Conservation (phyloP, 1,284 basidiomycete species). For the Bondarzewia mesenterica region DNA sequence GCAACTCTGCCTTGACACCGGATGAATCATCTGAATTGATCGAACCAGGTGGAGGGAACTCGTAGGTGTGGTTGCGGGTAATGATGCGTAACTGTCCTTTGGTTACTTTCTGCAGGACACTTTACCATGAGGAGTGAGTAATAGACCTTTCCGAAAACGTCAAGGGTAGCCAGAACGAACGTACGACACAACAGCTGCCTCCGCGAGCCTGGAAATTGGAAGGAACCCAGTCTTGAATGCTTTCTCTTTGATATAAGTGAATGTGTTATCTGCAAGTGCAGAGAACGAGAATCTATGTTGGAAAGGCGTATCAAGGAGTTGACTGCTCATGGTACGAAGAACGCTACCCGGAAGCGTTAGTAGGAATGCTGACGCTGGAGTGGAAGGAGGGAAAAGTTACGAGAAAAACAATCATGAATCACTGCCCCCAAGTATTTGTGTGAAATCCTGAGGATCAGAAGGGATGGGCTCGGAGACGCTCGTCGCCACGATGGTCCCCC, state of each 20-base stretch:
- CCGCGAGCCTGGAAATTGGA: conserved; percentile 33
- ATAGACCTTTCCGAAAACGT: too few species aligned
- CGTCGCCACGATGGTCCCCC: not conserved
- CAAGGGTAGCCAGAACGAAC: too few species aligned
- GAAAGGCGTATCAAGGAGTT: conserved; percentile 31
- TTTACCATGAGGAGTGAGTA: not conserved
- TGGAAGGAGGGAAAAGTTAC: not conserved
- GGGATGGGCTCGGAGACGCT: too few species aligned
- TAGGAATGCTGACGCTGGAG: not conserved
- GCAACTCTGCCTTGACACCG: conserved; percentile 37
- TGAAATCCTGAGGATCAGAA: too few species aligned
- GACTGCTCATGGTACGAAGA: conserved; percentile 26
- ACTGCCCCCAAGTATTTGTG: too few species aligned
- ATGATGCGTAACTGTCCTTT: conserved; percentile 8
- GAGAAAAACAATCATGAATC: too few species aligned
- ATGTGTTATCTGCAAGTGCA: conserved; percentile 31
- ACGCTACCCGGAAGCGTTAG: not conserved
- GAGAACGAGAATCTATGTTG: conserved; percentile 35
- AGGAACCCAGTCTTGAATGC: conserved; percentile 30
- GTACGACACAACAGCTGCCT: conserved; percentile 38
- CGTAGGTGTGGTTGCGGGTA: conserved; percentile 1
- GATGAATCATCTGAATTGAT: conserved; percentile 5
- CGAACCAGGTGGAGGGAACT: conserved; percentile 2
- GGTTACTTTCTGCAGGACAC: conserved; percentile 4
- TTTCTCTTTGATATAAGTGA: conserved; percentile 27